A percentile compares a stretch with the other conserved stretches of the same genome.
These are phyloP conservation scores for Marasmius tenuissimus DNA, from an alignment of 1,284 basidiomycete species.

Conservation along the genomic window DNA sequence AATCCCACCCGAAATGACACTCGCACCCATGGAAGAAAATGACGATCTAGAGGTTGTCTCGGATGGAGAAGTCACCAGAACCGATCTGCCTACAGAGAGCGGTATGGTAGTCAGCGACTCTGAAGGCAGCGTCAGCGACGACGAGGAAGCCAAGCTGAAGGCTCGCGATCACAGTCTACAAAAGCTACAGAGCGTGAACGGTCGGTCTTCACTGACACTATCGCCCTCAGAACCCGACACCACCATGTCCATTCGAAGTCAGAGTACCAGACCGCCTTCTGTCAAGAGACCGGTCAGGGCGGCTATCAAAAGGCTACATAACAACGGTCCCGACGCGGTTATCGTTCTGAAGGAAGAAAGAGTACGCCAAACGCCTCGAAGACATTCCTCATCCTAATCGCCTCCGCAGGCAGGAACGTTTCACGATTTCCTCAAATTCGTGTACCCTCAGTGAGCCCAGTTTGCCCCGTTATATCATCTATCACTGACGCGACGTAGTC, in stretches of 20 bases:
- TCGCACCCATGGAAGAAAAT: constrained; percentile 56
- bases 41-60: constrained; percentile 43
- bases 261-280: neutral
- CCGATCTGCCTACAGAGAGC: constrained; percentile 24
- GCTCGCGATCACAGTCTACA: constrained; percentile 45
- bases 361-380: constrained; percentile 33
- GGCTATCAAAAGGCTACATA: constrained; percentile 40
- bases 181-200: constrained; percentile 38
- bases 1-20: constrained; percentile 52
- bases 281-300: constrained; percentile 30
- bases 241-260: neutral
- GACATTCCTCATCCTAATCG: neutral
- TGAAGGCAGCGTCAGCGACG: constrained; percentile 34
- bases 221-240: neutral
- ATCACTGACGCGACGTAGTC: constrained; percentile 37
- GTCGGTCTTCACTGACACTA: neutral
- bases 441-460: constrained; percentile 75
- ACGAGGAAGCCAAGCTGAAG: constrained; percentile 30
- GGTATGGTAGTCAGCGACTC: constrained; percentile 11
- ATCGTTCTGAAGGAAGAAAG: constrained; percentile 83
- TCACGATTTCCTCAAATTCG: constrained; percentile 84
- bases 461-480: neutral
- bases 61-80: constrained; percentile 27
- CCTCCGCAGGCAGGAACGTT: constrained; percentile 66
- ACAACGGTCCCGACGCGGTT: constrained; percentile 66